Evolutionary conservation across 163 green algal species (phyloP).

Genomic region (Chlamydomonas reinhardtii): DNA sequence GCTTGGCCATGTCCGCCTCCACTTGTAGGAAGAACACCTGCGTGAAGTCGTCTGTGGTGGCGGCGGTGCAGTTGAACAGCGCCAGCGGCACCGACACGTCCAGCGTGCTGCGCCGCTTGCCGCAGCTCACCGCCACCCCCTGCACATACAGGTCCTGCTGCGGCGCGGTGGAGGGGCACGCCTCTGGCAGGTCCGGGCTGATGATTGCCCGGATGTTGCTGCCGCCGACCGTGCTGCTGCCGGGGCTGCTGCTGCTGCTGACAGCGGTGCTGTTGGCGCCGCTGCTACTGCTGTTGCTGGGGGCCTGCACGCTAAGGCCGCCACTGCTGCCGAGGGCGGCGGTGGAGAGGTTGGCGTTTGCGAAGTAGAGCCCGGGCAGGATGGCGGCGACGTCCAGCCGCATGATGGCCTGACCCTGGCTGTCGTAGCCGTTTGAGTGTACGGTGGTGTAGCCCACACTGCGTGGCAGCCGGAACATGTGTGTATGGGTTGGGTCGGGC

Average conservation of each 20-base stretch:
- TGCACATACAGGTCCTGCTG: not conserved
- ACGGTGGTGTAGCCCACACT: constrained; percentile 5
- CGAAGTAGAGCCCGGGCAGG: not conserved
- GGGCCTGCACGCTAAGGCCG: too few species aligned
- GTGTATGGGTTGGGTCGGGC: too few species aligned
- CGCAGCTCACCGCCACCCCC: constrained; percentile 7
- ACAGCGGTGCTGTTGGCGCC: not conserved
- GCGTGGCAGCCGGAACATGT: too few species aligned
- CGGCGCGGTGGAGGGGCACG: not conserved
- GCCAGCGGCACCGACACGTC: constrained; percentile 4
- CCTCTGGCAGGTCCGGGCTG: not conserved
- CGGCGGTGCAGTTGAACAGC: constrained; percentile 31
- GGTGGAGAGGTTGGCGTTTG: not conserved
- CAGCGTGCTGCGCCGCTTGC: not conserved
- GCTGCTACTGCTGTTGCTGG: too few species aligned
- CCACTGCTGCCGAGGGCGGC: too few species aligned
- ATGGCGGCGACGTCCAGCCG: not conserved
- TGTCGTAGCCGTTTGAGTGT: constrained; percentile 10
- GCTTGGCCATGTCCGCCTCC: not conserved
- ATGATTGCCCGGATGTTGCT: not conserved
- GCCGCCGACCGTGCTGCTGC: not conserved
- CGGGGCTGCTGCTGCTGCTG: too few species aligned
- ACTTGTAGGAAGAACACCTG: constrained; percentile 21
- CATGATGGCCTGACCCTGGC: not conserved
- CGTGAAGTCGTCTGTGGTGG: constrained; percentile 14